phyloP scores from a whole-genome alignment of 345 rosid species.

The Eucalyptus sp. region DNA sequence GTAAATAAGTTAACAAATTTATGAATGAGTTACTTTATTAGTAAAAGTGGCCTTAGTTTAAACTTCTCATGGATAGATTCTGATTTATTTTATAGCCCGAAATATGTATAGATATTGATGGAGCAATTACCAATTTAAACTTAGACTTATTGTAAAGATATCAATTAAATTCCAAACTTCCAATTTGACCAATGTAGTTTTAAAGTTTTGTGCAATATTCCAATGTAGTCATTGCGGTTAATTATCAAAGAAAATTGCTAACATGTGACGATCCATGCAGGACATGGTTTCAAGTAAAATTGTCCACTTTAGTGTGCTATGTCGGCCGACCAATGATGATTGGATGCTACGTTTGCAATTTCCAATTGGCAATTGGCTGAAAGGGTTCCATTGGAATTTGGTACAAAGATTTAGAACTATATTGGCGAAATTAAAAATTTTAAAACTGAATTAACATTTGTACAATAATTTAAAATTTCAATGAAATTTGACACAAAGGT shows the following conservation, averaged over 20 bases:
- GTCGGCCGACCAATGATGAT: neutral
- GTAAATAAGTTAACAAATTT: neutral
- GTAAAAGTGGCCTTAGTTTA: neutral
- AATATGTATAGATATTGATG: too few relatives aligned
- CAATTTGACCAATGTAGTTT: too few relatives aligned
- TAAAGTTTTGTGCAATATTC: too few relatives aligned
- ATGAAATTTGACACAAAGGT: too few relatives aligned
- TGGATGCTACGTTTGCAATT: neutral
- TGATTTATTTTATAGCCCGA: too few relatives aligned
- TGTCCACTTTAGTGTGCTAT: neutral
- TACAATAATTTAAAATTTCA: too few relatives aligned
- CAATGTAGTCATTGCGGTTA: too few relatives aligned
- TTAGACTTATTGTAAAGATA: too few relatives aligned
- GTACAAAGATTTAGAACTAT: neutral
- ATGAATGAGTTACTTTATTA: neutral
- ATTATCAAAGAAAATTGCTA: neutral
- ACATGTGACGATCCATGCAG: neutral
- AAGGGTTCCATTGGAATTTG: neutral
- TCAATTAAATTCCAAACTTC: too few relatives aligned
- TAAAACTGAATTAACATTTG: rapidly evolving
- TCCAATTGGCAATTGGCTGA: neutral
- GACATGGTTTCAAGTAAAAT: neutral
- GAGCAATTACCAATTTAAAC: too few relatives aligned
- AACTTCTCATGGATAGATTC: too few relatives aligned
- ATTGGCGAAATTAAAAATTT: neutral